Base-by-base conservation (phyloP, 441 rosid genomes). In the Adansonia grandidieri region DNA sequence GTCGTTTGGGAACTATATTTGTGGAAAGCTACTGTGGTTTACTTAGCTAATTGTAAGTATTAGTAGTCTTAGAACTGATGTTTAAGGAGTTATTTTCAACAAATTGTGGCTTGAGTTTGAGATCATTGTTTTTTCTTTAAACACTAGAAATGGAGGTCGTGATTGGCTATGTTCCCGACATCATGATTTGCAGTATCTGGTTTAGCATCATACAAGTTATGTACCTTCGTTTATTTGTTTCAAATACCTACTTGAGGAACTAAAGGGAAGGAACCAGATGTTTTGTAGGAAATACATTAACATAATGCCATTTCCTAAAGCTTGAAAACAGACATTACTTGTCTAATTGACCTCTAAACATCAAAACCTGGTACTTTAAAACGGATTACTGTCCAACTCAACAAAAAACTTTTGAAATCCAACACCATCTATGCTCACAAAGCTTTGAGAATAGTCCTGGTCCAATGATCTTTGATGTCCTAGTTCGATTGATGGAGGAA, bases 351-450 rank as follows among this genome's bases (percentile, higher is more conserved):
- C 14, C 45, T 74, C 77, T 82, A 90, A 83, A 80, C 86, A 80
- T 83, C 85, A 85, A 54, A 86, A 32, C 85, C 87, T 83, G 37
- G 77, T 19, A 69, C 85, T 82, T 58, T 73, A 82, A 73, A 87
- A 81, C 0, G 85, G 88, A 69, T 77, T 2, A 56, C 85, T 84
- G 54, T 90, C 96, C 88, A 85, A 79, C 19, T 90, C 91, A 10
- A 89, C 64, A 0, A 11, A 85, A 77, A 91, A 91, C 78, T 78
- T 86, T 50, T 88, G 89, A 19, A 82, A 81, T 28, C 80, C 72
- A 14, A 89, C 86, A 15, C 89, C 88, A 78, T 89, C 86, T 37
- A 88, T 57, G 82, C 93, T 87, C 51, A 84, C 86, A 79, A 83
- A 80, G 83, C 91, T 87, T 62, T 79, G 87, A 61, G 91, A 86